phyloP scores from a whole-genome alignment of 805 yeast genomes.

The Nakazawaea populi region DNA sequence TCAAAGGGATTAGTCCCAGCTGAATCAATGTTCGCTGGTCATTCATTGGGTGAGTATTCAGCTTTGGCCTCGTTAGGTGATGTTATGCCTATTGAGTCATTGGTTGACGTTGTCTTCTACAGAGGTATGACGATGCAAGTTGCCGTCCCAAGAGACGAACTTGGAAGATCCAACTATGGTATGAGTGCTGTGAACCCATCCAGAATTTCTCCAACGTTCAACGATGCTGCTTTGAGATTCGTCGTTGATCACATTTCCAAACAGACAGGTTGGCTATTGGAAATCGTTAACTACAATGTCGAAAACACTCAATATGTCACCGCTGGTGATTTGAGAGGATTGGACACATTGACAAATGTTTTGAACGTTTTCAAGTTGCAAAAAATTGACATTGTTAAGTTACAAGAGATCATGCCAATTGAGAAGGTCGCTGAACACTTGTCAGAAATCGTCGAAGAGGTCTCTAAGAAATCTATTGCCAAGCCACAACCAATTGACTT shows the following conservation, averaged over 20 bases:
- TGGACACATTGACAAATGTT: constrained; percentile 89
- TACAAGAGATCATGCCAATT: constrained; percentile 73
- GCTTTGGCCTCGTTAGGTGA: constrained; percentile 96
- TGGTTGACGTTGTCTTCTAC: constrained; percentile 97
- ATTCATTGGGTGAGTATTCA: constrained; percentile 98
- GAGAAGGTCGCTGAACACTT: constrained; percentile 89
- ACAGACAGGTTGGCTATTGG: constrained; percentile 89
- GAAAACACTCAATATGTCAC: constrained; percentile 98
- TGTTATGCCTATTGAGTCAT: constrained; percentile 96
- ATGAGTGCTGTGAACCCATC: constrained; percentile 99
- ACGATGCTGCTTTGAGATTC: constrained; percentile 88
- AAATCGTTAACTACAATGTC: constrained; percentile 97
- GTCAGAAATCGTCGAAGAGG: constrained; percentile 82
- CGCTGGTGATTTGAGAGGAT: constrained; percentile 96
- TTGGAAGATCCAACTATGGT: constrained; percentile 97
- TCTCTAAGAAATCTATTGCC: constrained; percentile 70
- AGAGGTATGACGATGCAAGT: constrained; percentile 99
- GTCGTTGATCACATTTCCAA: constrained; percentile 84
- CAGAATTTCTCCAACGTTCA: constrained; percentile 82
- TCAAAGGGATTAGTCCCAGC: constrained; percentile 92
- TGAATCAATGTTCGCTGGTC: constrained; percentile 96
- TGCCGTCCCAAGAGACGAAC: constrained; percentile 95
- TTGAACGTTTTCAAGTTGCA: constrained; percentile 89
- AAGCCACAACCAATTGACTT: constrained; percentile 96
- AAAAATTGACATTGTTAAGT: constrained; percentile 87